A percentile compares a stretch with the other conserved stretches of the same genome.
Conservation (phyloP, 2,329 filamentous ascomycete genomes). For the Paramyrothecium roridum region DNA sequence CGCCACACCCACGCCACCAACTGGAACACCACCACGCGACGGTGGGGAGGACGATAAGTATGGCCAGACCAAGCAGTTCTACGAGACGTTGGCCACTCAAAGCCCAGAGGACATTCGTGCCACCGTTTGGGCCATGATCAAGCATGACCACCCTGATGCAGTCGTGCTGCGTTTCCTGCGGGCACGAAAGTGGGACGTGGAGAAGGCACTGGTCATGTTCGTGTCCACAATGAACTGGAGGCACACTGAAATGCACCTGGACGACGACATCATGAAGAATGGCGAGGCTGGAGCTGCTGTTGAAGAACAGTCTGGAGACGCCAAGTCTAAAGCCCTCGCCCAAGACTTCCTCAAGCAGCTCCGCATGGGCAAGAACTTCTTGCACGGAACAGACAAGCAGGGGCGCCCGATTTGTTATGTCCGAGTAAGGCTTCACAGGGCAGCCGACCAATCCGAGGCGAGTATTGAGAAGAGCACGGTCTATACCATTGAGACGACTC, state of each 20-base stretch:
- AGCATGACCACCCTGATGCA: constrained; percentile 90
- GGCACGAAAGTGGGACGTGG: constrained; percentile 93
- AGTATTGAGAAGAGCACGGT: constrained; percentile 88
- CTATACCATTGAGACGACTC: constrained; percentile 90
- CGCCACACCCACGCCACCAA: constrained; percentile 26
- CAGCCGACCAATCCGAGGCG: constrained; percentile 77
- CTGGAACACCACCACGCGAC: constrained; percentile 32
- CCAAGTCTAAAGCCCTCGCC: constrained; percentile 61
- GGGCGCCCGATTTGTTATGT: constrained; percentile 87
- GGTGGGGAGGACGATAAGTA: constrained; percentile 79
- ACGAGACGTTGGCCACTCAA: constrained; percentile 73
- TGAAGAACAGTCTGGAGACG: constrained; percentile 53
- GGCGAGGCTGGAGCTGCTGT: constrained; percentile 68
- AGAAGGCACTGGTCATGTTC: constrained; percentile 91
- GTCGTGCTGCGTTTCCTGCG: constrained; percentile 78
- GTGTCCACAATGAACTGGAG: constrained; percentile 94
- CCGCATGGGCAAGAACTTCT: constrained; percentile 86
- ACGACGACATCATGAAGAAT: constrained; percentile 78
- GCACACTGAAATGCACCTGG: constrained; percentile 76
- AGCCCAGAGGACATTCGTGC: constrained; percentile 74
- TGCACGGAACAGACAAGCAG: constrained; percentile 82
- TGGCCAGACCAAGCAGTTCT: constrained; percentile 82
- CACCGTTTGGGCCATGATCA: constrained; percentile 91
- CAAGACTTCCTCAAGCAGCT: constrained; percentile 81
- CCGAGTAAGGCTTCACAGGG: constrained; percentile 75